Base-by-base conservation (phyloP, 176 grass and related monocot genomes). In the Aegilops sharonensis region DNA sequence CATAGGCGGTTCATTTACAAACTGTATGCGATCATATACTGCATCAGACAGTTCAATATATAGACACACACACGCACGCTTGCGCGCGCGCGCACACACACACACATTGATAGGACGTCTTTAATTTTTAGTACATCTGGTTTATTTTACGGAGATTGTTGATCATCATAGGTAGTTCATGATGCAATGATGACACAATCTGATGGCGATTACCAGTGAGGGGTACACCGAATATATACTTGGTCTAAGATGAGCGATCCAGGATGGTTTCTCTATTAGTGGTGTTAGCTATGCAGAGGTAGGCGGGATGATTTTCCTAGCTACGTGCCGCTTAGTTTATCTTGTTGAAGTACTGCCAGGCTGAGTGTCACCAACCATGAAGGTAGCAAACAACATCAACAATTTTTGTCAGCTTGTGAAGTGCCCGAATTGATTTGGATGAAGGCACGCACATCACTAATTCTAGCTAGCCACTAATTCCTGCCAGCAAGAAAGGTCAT, bases 401-500 rank as follows among this genome's bases (percentile, higher is more conserved):
- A 12, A 13, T 48, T 12, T 15, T 18, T 54, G 50, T 54, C 50
- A 54, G 50, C 15, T 54, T 18, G 50, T 54, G 50, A 70, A 70
- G 15, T 67, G 47, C 7, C 4, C 29, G 11, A 73, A 39, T 35
- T 23, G 35, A 35, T 81, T 50, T 31, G 11, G 25, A 68, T 24
- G 30, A 68, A 82, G 18, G 43, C 57, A 37, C 32, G 6, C 45
- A 14, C 45, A 39, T 18, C 48, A 32, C 39, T 57, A 11, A 84
- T 48, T 83, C 35, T 83, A 67, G 27, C 24, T 18, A 64, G 65
- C 42, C 17, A 86, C 43, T 40, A 27, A 77, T 27, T 13, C 47
- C 48, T 70, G 31, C 25, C 64, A 70, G 20, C 73, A 63, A 84
- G 25, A 78, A 83, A 88, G 67, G 56, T 61, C 11, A 64, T 50